Evolutionary conservation across 1,284 basidiomycete species (phyloP).

Genomic region (Abortiporus biennis): DNA sequence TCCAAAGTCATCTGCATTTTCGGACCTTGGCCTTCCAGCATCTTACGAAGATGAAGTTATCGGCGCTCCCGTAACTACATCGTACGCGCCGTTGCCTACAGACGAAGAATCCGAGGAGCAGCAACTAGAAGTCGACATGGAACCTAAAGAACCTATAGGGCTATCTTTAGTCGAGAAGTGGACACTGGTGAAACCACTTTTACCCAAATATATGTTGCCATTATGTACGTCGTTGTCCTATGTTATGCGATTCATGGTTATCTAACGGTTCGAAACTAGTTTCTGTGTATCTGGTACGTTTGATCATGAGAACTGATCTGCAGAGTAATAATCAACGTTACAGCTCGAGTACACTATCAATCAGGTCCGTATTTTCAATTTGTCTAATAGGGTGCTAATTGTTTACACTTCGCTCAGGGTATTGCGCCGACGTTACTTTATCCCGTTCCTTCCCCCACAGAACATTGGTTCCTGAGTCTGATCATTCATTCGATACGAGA

Average conservation of each 20-base stretch:
- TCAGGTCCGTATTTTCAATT: slow-evolving; percentile 38
- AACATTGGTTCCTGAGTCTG: slow-evolving; percentile 59
- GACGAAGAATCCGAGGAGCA: slow-evolving; percentile 28
- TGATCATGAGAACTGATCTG: background rate
- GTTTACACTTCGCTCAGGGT: slow-evolving; percentile 48
- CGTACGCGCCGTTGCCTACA: slow-evolving; percentile 52
- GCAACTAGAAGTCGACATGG: background rate
- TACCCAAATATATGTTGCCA: slow-evolving; percentile 77
- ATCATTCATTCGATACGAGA: slow-evolving; percentile 86
- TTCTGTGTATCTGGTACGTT: slow-evolving; percentile 69
- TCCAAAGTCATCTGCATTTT: slow-evolving; percentile 50
- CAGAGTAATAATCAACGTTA: slow-evolving; percentile 5
- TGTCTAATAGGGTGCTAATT: background rate
- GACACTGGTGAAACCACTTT: slow-evolving; percentile 65
- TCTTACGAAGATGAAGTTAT: slow-evolving; percentile 32
- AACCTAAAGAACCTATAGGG: slow-evolving; percentile 30
- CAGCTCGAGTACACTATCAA: slow-evolving; percentile 94
- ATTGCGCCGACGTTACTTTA: slow-evolving; percentile 90
- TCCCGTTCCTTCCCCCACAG: slow-evolving; percentile 63
- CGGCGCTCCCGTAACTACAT: slow-evolving; percentile 25
- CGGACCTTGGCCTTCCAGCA: slow-evolving; percentile 19
- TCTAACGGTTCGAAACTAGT: slow-evolving; percentile 36
- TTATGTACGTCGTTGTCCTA: slow-evolving; percentile 48
- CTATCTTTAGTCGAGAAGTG: slow-evolving; percentile 71
- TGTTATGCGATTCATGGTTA: background rate